Conservation (phyloP, 768 basidiomycete species). For the Dioszegia aurantiaca region DNA sequence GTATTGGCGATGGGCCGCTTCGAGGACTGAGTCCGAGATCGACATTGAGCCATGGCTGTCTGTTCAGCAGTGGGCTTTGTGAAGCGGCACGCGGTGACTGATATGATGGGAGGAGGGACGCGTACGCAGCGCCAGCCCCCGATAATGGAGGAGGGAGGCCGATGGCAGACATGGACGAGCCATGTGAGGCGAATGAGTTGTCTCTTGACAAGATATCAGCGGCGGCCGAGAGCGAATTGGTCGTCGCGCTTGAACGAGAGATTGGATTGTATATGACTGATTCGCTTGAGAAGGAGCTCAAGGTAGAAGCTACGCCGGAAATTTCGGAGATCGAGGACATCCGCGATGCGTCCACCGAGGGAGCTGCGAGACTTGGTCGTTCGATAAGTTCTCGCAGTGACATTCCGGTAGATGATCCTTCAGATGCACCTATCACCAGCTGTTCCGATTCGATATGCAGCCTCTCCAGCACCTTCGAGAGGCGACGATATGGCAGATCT, state of each 20-base stretch:
- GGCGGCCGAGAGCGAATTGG: neutral
- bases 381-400: neutral
- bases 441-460: neutral
- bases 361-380: neutral
- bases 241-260: neutral
- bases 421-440: neutral
- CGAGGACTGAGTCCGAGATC: constrained; percentile 5
- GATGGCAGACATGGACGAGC: neutral
- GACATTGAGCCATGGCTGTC: constrained; percentile 3
- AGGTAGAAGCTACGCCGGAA: neutral
- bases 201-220: neutral
- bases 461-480: constrained; percentile 5
- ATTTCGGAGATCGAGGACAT: neutral
- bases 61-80: constrained; percentile 3
- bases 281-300: neutral
- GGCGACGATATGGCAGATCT: neutral
- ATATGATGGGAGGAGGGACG: constrained; percentile 2
- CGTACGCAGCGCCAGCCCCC: constrained; percentile 4
- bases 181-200: neutral
- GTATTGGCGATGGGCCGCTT: neutral
- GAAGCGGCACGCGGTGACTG: neutral
- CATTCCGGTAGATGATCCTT: neutral
- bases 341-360: neutral
- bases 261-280: neutral
- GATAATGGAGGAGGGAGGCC: neutral